Percentiles rank a stretch among this genome's conserved stretches.
Evolutionary conservation across 163 green algal genomes (phyloP).

Genomic region (Chlorella variabilis): DNA sequence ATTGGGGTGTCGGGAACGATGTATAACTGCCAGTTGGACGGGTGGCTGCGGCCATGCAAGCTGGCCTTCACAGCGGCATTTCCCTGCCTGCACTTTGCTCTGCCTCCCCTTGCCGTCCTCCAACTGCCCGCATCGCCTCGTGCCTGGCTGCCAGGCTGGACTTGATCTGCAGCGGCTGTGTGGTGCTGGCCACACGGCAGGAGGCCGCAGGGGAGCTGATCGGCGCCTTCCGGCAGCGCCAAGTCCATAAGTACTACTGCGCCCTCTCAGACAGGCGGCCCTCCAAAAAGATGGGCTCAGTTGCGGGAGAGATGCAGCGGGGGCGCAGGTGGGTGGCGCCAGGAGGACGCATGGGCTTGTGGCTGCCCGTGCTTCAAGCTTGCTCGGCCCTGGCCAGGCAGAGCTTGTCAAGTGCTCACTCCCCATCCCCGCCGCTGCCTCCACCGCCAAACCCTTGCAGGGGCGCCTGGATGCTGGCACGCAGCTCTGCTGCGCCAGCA

Average conservation of each 20-base stretch:
- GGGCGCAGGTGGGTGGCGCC: constrained; percentile 11
- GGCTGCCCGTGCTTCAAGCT: too few species aligned
- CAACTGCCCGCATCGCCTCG: neutral
- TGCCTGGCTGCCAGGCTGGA: constrained; percentile 31
- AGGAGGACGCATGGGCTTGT: too few species aligned
- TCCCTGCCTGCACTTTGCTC: neutral
- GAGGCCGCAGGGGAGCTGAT: constrained; percentile 26
- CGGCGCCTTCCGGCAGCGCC: constrained; percentile 17
- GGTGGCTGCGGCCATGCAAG: too few species aligned
- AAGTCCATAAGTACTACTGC: constrained; percentile 53
- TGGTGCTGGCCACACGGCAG: constrained; percentile 37
- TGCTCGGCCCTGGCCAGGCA: neutral
- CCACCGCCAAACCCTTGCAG: too few species aligned
- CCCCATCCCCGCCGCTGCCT: neutral
- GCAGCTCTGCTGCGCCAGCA: neutral
- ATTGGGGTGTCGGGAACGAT: too few species aligned
- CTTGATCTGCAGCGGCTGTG: constrained; percentile 25
- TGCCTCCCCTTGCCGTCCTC: too few species aligned
- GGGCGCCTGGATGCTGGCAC: constrained; percentile 42
- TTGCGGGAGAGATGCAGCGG: constrained; percentile 30
- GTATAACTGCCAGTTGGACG: too few species aligned
- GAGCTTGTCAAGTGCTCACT: neutral
- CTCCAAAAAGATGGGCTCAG: constrained; percentile 50
- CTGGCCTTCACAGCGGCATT: too few species aligned
- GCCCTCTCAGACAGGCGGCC: constrained; percentile 41